phyloP scores from a whole-genome alignment of 208 protist species.

The Leishmania gerbilli region DNA sequence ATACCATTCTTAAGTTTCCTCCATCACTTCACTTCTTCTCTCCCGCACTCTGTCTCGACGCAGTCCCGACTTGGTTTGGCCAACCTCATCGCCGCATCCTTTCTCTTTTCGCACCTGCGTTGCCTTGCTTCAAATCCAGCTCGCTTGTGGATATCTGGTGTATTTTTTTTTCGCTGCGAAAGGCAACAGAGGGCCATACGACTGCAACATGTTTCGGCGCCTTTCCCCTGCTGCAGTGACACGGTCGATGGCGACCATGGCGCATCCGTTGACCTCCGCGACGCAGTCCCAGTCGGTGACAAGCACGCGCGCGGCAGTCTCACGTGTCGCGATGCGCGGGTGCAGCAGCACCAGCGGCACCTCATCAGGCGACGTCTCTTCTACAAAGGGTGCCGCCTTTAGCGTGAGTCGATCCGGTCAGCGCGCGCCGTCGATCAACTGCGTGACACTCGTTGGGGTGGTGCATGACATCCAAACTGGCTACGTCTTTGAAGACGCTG shows the following conservation, averaged over 20 bases:
- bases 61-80: neutral
- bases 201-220: slow-evolving; percentile 12
- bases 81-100: neutral
- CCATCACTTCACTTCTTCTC: neutral
- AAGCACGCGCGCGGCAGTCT: neutral
- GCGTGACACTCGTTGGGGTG: slow-evolving; percentile 89
- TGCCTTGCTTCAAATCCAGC: neutral
- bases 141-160: neutral
- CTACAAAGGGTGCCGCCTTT: slow-evolving; percentile 6
- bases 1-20: neutral
- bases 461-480: slow-evolving; percentile 90
- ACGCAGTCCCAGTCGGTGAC: neutral
- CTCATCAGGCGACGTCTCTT: neutral
- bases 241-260: neutral
- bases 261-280: neutral
- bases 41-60: neutral
- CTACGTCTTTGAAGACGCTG: slow-evolving; percentile 91
- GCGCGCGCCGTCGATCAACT: slow-evolving; percentile 70
- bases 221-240: neutral
- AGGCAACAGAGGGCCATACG: neutral
- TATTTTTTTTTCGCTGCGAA: no score
- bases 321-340: neutral
- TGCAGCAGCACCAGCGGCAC: slow-evolving; percentile 24
- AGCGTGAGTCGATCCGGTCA: slow-evolving; percentile 17
- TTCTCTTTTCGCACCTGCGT: neutral